Base-by-base conservation (phyloP, 2,329 filamentous ascomycete species). In the Penicillium sp. region DNA sequence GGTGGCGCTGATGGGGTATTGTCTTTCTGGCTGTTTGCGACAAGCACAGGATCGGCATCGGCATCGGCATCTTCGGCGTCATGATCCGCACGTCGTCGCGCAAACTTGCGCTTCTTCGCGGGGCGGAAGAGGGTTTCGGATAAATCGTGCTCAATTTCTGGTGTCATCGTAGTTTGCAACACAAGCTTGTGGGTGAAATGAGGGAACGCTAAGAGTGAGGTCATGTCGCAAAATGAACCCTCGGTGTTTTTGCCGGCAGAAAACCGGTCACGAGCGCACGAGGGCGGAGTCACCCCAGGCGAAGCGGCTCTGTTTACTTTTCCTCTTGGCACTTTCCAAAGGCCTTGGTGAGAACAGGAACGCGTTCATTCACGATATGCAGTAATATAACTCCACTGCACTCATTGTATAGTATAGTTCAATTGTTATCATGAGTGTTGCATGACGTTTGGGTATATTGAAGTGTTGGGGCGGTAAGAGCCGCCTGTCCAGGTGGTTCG, bases 41-140 rank as follows among this genome's bases (percentile, higher is more conserved):
- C 42, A 45, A 53, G 52, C 8, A 57, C 54, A 22, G 29, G 22
- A 10, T 45, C 41, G 31, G 57, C 53, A 39, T 59, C 47, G 36
- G 53, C 42, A n/a, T 27, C 24, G 24, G 51, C 45, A 16, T 67
- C 62, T 39, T 66, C 63, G 32, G 56, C 50, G 13, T 60, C 55
- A 46, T 59, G 48, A 34, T 65, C 59, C 4, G 53, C 65, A 48
- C 79, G 75, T 59, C 76, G 78, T 51, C 79, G 78, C 57, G 78
- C 70, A 49, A 80, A 76, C 62, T 80, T 83, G 56, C 79, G 73
- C 50, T 76, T 75, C 68, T 83, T 83, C 7, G 72, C 72, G 14
- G 79, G 72, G 31, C 79, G 73, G 59, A 81, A 81, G 11, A 77
- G 56, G 6, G 75, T 61, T 40, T 72, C 69, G 4, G 31, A 36